A percentile compares a stretch with the other conserved stretches of the same genome.
These are phyloP conservation scores for Suillus plorans DNA, from an alignment of 768 basidiomycete species.

Conservation along the genomic window DNA sequence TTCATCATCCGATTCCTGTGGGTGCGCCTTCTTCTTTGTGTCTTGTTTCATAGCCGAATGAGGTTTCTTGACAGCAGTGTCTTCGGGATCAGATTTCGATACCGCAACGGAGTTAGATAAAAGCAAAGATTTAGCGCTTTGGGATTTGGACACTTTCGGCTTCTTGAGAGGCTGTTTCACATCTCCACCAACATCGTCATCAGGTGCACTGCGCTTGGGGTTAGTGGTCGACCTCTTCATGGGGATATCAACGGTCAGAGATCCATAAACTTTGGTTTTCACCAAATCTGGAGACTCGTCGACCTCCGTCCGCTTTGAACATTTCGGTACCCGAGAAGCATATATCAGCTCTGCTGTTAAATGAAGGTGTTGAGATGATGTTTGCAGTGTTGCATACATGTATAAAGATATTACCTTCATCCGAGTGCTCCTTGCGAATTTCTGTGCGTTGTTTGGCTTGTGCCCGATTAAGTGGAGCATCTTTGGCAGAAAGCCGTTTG, in stretches of 20 bases:
- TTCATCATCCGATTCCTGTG: slow-evolving; percentile 14
- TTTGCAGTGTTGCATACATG: background rate
- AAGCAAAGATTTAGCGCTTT: background rate
- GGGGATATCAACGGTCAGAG: background rate
- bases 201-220: background rate
- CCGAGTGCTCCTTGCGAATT: background rate
- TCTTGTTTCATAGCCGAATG: slow-evolving; percentile 1
- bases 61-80: slow-evolving; percentile 4
- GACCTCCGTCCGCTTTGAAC: background rate
- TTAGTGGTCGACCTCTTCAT: background rate
- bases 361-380: background rate
- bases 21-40: slow-evolving; percentile 8
- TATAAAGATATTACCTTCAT: background rate
- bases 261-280: background rate
- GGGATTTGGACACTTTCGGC: slow-evolving; percentile 4
- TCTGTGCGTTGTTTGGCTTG: background rate
- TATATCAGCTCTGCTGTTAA: background rate
- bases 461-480: background rate
- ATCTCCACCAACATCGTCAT: slow-evolving; percentile 1
- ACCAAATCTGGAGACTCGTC: background rate
- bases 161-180: slow-evolving; percentile 16
- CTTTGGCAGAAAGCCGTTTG: background rate
- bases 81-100: background rate
- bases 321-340: background rate
- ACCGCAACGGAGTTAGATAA: background rate